Evolutionary conservation across 345 rosid species (phyloP).

Genomic region (Eucalyptus brandiana): DNA sequence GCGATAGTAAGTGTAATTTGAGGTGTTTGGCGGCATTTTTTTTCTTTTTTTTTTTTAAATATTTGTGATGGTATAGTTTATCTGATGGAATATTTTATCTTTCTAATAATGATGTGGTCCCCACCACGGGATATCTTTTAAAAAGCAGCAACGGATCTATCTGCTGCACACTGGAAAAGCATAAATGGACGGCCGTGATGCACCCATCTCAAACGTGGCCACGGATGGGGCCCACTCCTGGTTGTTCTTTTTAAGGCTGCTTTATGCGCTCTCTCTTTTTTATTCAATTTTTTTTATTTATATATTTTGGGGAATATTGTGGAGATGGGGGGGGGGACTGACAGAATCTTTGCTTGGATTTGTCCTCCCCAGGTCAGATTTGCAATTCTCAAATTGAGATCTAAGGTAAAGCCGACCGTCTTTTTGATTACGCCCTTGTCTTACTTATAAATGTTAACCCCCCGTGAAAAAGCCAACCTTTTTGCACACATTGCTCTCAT

Average conservation of each 20-base stretch:
- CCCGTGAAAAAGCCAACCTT: not conserved
- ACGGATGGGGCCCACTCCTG: not conserved
- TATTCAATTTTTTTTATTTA: too few species aligned
- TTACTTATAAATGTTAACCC: not conserved
- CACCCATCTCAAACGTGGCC: not conserved
- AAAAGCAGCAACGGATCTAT: not conserved
- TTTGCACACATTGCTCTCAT: not conserved
- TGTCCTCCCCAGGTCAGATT: not conserved
- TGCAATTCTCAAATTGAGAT: not conserved
- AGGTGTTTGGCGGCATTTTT: not conserved
- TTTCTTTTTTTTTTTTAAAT: too few species aligned
- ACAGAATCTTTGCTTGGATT: not conserved
- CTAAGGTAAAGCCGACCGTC: not conserved
- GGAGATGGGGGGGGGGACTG: not conserved
- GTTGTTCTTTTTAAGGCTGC: not conserved
- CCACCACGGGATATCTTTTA: not conserved
- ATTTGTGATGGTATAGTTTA: too few species aligned
- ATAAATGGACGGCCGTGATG: not conserved
- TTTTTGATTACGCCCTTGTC: not conserved
- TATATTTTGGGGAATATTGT: not conserved
- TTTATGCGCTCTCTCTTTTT: too few species aligned
- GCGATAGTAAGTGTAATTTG: too few species aligned
- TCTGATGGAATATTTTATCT: not conserved
- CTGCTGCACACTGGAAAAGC: not conserved
- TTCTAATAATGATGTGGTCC: not conserved